A percentile compares a stretch with the other conserved stretches of the same genome.
Evolutionary conservation across 257 asterid species (phyloP).

Genomic region (Handroanthus guayacan): DNA sequence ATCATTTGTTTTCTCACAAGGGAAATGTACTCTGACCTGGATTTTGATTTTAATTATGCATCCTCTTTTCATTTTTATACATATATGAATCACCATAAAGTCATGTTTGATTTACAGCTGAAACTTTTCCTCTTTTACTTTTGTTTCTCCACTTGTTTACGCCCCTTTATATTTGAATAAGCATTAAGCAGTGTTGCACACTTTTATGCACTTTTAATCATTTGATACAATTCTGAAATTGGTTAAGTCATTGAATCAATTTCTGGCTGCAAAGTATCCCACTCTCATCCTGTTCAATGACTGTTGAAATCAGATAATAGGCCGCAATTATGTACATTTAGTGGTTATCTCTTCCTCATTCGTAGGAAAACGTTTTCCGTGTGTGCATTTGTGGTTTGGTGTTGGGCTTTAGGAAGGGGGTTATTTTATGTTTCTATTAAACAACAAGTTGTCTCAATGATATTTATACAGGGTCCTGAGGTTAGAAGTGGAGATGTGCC

Average conservation of each 20-base stretch:
- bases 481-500: constrained; percentile 98
- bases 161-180: not conserved
- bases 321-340: not conserved
- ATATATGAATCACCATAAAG: not conserved
- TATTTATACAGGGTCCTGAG: constrained; percentile 87
- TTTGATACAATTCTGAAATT: not conserved
- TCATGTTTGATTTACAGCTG: not conserved
- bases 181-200: not conserved
- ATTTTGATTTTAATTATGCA: constrained; percentile 11
- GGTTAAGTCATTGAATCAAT: not conserved
- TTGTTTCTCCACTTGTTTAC: not conserved
- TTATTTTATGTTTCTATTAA: constrained; percentile 16
- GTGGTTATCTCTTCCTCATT: not conserved
- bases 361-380: not conserved
- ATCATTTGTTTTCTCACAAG: not conserved
- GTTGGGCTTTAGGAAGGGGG: not conserved
- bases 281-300: not conserved
- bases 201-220: constrained; percentile 4
- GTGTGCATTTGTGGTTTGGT: not conserved
- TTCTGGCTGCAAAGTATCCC: not conserved
- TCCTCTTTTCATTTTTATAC: not conserved
- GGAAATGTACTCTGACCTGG: not conserved
- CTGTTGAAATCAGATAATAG: constrained; percentile 7
- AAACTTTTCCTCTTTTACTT: constrained; percentile 9
- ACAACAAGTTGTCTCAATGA: constrained; percentile 16